Conservation (phyloP, 306 rosid genomes). For the Ammopiptanthus mongolicus region DNA sequence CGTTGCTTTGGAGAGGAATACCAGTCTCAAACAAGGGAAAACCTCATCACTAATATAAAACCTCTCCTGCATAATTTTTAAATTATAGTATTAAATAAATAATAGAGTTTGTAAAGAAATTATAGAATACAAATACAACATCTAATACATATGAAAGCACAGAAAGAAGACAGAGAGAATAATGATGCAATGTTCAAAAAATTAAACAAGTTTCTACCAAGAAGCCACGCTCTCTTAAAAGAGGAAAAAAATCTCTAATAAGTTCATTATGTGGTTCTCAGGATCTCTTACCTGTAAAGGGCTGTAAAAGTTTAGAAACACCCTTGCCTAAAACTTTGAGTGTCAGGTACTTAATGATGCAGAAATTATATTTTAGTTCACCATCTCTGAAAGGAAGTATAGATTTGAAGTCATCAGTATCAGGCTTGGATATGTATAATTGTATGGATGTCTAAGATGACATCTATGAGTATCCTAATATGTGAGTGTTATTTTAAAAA, state of each 20-base stretch:
- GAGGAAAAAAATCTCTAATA: background rate
- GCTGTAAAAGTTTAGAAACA: no score
- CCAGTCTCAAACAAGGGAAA: constrained; percentile 97
- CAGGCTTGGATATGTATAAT: background rate
- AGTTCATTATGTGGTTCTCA: background rate
- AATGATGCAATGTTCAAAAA: background rate
- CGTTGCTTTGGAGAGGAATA: constrained; percentile 86
- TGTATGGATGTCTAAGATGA: background rate
- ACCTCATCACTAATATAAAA: constrained; percentile 96
- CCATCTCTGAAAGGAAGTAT: no score
- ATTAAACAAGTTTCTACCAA: background rate
- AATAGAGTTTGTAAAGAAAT: background rate
- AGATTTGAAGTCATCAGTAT: no score
- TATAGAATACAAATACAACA: background rate
- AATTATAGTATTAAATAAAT: background rate
- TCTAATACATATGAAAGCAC: background rate
- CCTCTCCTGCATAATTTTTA: constrained; percentile 62
- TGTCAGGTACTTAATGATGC: background rate
- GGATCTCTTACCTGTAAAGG: no score
- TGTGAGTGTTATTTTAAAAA: background rate
- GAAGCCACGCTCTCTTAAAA: background rate
- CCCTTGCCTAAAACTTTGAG: no score
- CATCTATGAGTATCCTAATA: background rate
- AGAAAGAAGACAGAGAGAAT: background rate
- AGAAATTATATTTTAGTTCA: no score